phyloP scores from a whole-genome alignment of 2,329 filamentous ascomycete species.

The Apiospora koreana region DNA sequence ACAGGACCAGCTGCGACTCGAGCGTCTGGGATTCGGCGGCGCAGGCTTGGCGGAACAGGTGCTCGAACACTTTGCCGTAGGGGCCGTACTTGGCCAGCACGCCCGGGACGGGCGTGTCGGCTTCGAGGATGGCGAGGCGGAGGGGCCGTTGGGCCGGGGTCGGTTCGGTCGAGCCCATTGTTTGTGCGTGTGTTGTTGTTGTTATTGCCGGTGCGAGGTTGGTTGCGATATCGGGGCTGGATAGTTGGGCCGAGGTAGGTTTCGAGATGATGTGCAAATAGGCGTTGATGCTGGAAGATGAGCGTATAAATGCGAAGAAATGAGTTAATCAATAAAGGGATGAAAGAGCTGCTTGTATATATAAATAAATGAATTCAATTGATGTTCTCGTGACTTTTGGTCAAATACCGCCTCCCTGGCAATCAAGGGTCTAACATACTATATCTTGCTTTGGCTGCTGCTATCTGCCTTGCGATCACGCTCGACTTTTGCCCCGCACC shows the following conservation, averaged over 20 bases:
- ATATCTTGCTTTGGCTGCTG: not conserved
- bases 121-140: conserved; percentile 85
- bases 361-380: not conserved
- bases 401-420: not conserved
- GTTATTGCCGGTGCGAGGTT: not conserved
- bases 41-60: conserved; percentile 58
- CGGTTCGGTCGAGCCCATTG: conserved; percentile 7
- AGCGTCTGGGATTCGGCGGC: conserved; percentile 43
- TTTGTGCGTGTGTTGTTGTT: not conserved
- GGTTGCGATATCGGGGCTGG: not conserved
- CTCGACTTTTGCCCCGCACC: not conserved
- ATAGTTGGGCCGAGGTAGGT: not conserved
- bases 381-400: not conserved
- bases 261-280: not conserved
- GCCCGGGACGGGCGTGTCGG: conserved; percentile 72
- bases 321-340: too few species aligned
- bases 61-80: conserved; percentile 72
- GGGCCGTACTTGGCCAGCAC: conserved; percentile 66
- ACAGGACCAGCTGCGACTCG: conserved; percentile 53
- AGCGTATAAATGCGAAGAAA: not conserved
- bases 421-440: not conserved
- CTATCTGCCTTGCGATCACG: conserved; percentile 3
- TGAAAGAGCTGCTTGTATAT: not conserved
- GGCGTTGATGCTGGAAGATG: not conserved
- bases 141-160: conserved; percentile 43